Evolutionary conservation across 371 early-diverging fungal species (phyloP).

Genomic region (Coemansia sp.): DNA sequence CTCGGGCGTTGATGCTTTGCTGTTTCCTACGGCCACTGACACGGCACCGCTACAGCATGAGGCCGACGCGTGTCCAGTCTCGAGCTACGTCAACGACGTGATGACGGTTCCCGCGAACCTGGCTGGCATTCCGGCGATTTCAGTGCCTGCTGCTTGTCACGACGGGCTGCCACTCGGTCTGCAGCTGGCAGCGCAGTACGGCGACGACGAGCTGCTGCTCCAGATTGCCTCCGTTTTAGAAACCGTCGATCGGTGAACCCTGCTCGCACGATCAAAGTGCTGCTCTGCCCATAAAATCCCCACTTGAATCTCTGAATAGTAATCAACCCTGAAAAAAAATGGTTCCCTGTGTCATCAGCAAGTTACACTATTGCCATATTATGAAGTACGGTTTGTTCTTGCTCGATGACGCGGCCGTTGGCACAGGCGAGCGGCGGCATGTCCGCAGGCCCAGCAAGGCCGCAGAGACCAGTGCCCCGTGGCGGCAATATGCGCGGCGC

Average conservation of each 20-base stretch:
- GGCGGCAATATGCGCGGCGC: slow-evolving; percentile 20
- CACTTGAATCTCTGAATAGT: too few species aligned
- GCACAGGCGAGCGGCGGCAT: too few species aligned
- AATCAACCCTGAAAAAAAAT: too few species aligned
- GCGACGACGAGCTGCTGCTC: slow-evolving; percentile 62
- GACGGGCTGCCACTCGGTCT: slow-evolving; percentile 71
- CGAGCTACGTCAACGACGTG: slow-evolving; percentile 76
- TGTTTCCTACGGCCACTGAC: slow-evolving; percentile 71
- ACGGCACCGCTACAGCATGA: slow-evolving; percentile 58
- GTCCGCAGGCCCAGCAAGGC: neutral
- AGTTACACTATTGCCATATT: neutral
- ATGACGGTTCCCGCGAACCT: slow-evolving; percentile 88
- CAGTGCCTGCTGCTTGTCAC: slow-evolving; percentile 52
- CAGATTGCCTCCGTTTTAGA: slow-evolving; percentile 4
- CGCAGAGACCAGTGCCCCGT: neutral
- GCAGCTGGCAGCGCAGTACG: slow-evolving; percentile 81
- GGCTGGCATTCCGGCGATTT: slow-evolving; percentile 68
- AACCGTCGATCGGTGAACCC: neutral
- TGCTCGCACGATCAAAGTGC: neutral
- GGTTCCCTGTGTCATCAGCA: too few species aligned
- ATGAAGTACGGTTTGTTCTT: slow-evolving; percentile 7
- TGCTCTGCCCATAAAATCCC: too few species aligned
- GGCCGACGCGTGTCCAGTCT: slow-evolving; percentile 17
- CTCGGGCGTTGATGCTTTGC: slow-evolving; percentile 36
- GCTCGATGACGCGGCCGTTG: neutral